phyloP scores from a whole-genome alignment of 2,329 filamentous ascomycete species.

The Chrysosporium keratinophilum region DNA sequence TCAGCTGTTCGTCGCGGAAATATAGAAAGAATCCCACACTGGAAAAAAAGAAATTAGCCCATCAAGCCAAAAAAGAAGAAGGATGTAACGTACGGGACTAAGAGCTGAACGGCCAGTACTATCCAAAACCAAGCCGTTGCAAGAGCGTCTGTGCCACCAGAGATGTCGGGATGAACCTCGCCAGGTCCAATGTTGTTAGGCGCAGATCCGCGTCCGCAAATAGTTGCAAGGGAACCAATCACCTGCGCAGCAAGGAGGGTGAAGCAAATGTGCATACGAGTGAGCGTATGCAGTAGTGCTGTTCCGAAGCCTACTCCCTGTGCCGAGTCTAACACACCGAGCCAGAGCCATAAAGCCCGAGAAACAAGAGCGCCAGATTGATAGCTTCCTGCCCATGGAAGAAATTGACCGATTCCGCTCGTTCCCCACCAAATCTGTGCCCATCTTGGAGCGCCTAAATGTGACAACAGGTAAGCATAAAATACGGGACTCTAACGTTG shows the following conservation, averaged over 20 bases:
- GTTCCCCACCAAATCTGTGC: constrained; percentile 58
- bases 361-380: constrained; percentile 47
- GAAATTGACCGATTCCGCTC: constrained; percentile 49
- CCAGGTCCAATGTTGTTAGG: constrained; percentile 53
- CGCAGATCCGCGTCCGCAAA: constrained; percentile 50
- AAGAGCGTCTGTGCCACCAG: constrained; percentile 25
- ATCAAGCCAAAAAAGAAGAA: not conserved
- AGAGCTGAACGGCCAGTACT: constrained; percentile 46
- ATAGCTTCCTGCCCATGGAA: constrained; percentile 52
- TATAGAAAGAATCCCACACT: constrained; percentile 35
- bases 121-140: constrained; percentile 52
- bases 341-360: constrained; percentile 55
- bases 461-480: not conserved
- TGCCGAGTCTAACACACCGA: constrained; percentile 54
- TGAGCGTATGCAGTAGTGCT: constrained; percentile 56
- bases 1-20: constrained; percentile 38
- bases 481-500: not conserved
- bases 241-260: constrained; percentile 44
- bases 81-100: constrained; percentile 49
- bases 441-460: constrained; percentile 49
- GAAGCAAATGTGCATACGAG: constrained; percentile 49
- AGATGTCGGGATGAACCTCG: constrained; percentile 51
- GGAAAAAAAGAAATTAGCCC: not conserved
- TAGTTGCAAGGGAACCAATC: constrained; percentile 52
- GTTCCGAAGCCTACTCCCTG: constrained; percentile 59